Percentiles rank a stretch among this genome's conserved stretches.
These are phyloP conservation scores for Eucalyptus leucophloia DNA, from an alignment of 345 rosid genomes.

Conservation along the genomic window DNA sequence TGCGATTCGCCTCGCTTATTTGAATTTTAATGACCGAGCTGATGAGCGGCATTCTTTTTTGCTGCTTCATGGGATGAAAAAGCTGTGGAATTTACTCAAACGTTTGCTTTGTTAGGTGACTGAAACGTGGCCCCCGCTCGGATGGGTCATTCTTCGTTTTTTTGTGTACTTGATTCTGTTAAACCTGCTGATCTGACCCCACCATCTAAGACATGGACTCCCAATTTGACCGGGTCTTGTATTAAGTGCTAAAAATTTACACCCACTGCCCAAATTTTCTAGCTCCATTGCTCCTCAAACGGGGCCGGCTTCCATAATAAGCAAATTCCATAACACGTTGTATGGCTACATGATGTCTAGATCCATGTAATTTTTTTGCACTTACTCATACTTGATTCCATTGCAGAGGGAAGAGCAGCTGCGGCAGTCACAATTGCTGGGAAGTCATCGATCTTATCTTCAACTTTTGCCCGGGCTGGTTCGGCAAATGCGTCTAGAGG, in stretches of 20 bases:
- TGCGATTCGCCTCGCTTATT: background rate
- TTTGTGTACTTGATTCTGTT: background rate
- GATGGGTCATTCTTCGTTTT: background rate
- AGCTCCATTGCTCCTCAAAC: background rate
- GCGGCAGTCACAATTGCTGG: constrained; percentile 52
- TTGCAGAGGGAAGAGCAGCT: constrained; percentile 54
- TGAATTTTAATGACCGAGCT: background rate
- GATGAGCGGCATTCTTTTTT: background rate
- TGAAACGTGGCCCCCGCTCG: background rate
- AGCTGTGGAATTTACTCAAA: background rate
- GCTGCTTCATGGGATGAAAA: background rate
- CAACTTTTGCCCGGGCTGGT: constrained; percentile 30
- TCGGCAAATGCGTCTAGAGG: constrained; percentile 35
- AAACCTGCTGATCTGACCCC: background rate
- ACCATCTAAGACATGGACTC: background rate
- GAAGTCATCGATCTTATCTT: constrained; percentile 37
- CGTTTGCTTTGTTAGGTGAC: background rate
- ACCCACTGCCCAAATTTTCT: background rate
- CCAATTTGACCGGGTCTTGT: background rate
- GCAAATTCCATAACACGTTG: background rate
- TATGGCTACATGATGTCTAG: background rate
- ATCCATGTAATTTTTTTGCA: background rate
- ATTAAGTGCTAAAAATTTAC: background rate
- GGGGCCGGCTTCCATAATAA: background rate
- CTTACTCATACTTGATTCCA: background rate